A percentile compares a stretch with the other conserved stretches of the same genome.
phyloP scores from a whole-genome alignment of 148 eudicot species.

The Rheum nobile region DNA sequence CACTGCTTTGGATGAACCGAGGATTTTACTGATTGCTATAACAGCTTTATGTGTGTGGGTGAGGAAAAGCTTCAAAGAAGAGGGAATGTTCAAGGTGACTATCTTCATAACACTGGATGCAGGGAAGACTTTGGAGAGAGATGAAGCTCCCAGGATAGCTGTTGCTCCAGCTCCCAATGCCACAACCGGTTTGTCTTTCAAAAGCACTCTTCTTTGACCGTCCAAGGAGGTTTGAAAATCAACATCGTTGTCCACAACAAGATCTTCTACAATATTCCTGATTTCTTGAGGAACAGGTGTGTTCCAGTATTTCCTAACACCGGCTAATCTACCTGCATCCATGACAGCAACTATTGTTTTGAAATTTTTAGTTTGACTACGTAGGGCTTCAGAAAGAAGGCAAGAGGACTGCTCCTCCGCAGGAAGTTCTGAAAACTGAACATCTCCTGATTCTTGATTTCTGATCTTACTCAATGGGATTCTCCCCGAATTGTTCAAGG shows the following conservation, averaged over 20 bases:
- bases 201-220: slow-evolving; percentile 21
- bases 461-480: slow-evolving; percentile 23
- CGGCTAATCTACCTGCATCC: slow-evolving; percentile 52
- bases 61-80: slow-evolving; percentile 52
- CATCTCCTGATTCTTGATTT: neutral
- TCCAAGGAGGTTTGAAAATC: slow-evolving; percentile 19
- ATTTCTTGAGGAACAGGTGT: slow-evolving; percentile 35
- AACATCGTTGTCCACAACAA: slow-evolving; percentile 25
- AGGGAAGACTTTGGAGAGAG: slow-evolving; percentile 68
- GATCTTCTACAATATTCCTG: slow-evolving; percentile 30
- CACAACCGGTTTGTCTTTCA: slow-evolving; percentile 59
- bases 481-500: slow-evolving; percentile 44
- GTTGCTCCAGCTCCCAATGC: slow-evolving; percentile 97
- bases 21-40: slow-evolving; percentile 42
- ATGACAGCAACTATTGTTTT: slow-evolving; percentile 48
- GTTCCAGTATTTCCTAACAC: slow-evolving; percentile 52
- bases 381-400: slow-evolving; percentile 53
- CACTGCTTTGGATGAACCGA: slow-evolving; percentile 55
- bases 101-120: slow-evolving; percentile 53
- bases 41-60: slow-evolving; percentile 55
- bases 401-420: slow-evolving; percentile 48
- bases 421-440: slow-evolving; percentile 37
- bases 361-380: slow-evolving; percentile 40
- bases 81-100: slow-evolving; percentile 50
- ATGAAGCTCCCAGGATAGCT: slow-evolving; percentile 75